Evolutionary conservation across 352 stramenopile genomes (phyloP), one percentile per base, ranked within the genome.

Genomic region (Bremia lactucae): DNA sequence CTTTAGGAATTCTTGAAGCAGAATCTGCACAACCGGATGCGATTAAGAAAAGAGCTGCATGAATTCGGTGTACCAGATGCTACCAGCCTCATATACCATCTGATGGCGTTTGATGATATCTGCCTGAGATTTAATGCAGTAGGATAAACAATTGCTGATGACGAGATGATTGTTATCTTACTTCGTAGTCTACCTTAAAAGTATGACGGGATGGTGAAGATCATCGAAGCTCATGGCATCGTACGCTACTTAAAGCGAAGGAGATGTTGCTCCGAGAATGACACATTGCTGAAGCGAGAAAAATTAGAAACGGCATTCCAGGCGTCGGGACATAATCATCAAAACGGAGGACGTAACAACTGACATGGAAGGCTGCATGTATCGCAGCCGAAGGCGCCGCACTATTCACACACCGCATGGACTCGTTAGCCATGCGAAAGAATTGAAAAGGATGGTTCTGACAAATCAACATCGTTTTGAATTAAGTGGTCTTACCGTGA

Each of bases 81-180:
- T 10, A 29, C 8, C 13, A 31, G 21, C 33, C 25, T 44, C 19
- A 59, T 63, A 24, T 24, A 59, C 9, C 42, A 59, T 22, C 11
- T 63, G 3, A 31, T 63, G 13, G n/a, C 11, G 10, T 52, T 62
- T 10, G 36, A 63, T 6, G 42, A 63, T 16, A 36, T 63, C 20
- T 59, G 48, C 14, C 23, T 57, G 13, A 10, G 33, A 1, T 11
- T 62, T 7, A 42, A 8, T 3, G 48, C 42, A 10, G 53, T 49
- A 2, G 42, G 46, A 36, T 47, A 62, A 6, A 18, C 28, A 4
- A 0, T 50, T 0, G n/a, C 19, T 7, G 44, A 62, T 2, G 53
- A 54, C 11, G 53, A 58, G 46, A 16, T 37, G 4, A 39, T 61
- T 10, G 40, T 41, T 9, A 44, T 61, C 1, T 21, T 58, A 2